These are phyloP conservation scores for Trichoderma lentiforme DNA, from an alignment of 2,329 filamentous ascomycete genomes.

Conservation along the genomic window DNA sequence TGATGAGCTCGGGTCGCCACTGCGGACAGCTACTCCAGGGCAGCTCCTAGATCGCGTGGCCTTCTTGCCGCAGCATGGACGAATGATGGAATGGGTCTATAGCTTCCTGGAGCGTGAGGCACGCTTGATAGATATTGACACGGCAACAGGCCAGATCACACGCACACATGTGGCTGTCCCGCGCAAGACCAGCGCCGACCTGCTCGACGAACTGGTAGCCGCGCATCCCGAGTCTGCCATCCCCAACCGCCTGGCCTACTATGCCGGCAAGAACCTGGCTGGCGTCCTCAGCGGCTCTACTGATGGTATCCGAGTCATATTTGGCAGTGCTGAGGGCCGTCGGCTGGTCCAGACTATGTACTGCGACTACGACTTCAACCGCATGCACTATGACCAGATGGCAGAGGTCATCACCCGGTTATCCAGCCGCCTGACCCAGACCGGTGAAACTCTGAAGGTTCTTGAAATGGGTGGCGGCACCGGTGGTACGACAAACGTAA, in stretches of 20 bases:
- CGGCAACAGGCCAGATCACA: not conserved
- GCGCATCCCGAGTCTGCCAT: not conserved
- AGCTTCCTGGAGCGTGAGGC: not conserved
- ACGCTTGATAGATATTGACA: not conserved
- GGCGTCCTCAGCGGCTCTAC: conserved; percentile 31
- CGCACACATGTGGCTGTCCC: not conserved
- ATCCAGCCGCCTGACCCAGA: not conserved
- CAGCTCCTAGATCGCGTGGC: not conserved
- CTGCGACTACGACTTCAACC: conserved; percentile 34
- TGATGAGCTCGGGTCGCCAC: not conserved
- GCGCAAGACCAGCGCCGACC: not conserved
- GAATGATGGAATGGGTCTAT: not conserved
- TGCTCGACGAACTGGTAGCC: not conserved
- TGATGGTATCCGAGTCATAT: conserved; percentile 39
- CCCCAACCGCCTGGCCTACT: conserved; percentile 23
- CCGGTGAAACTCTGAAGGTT: conserved; percentile 27
- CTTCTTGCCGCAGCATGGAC: not conserved
- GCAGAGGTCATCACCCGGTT: conserved; percentile 29
- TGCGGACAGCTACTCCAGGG: not conserved
- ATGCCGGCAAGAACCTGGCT: conserved; percentile 28
- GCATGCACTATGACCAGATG: conserved; percentile 33
- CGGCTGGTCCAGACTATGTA: conserved; percentile 37
- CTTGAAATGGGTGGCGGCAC: conserved; percentile 29
- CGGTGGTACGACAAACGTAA: conserved; percentile 33
- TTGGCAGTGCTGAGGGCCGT: conserved; percentile 35